phyloP scores from a whole-genome alignment of 371 early-diverging fungal species.

The Circinella minor region DNA sequence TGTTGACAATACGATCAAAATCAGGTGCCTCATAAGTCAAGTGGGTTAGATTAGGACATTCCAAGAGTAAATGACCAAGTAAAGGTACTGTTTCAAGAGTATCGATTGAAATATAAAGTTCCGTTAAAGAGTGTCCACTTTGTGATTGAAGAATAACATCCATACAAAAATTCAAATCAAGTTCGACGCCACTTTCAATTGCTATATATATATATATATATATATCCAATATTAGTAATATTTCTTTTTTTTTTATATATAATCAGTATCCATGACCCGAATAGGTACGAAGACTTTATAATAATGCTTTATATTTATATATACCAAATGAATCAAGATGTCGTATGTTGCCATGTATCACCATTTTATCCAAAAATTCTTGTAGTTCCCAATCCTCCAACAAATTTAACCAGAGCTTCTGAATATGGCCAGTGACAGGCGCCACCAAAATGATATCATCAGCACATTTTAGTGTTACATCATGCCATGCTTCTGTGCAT shows the following conservation, averaged over 20 bases:
- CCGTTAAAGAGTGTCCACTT: background rate
- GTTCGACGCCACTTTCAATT: background rate
- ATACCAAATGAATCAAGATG: background rate
- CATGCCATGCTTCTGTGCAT: constrained; percentile 2
- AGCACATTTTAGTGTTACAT: constrained; percentile 6
- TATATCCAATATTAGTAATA: too few relatives aligned
- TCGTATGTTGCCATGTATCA: background rate
- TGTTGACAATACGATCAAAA: constrained; percentile 3
- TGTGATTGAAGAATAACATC: constrained; percentile 6
- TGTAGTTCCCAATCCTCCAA: background rate
- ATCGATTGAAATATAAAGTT: constrained; percentile 1
- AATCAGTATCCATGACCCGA: too few relatives aligned
- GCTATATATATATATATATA: background rate
- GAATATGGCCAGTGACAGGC: background rate
- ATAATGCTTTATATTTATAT: background rate
- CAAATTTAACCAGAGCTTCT: constrained; percentile 2
- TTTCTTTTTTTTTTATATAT: too few relatives aligned
- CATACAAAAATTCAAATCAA: background rate
- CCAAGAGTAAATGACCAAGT: background rate
- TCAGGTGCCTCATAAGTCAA: constrained; percentile 2
- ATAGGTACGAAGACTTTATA: too few relatives aligned
- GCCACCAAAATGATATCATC: constrained; percentile 1
- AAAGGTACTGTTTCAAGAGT: background rate
- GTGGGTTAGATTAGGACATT: background rate
- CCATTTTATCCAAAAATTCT: constrained; percentile 5